Base-by-base conservation (phyloP, 331 rosid species). In the Cydonia oblonga region DNA sequence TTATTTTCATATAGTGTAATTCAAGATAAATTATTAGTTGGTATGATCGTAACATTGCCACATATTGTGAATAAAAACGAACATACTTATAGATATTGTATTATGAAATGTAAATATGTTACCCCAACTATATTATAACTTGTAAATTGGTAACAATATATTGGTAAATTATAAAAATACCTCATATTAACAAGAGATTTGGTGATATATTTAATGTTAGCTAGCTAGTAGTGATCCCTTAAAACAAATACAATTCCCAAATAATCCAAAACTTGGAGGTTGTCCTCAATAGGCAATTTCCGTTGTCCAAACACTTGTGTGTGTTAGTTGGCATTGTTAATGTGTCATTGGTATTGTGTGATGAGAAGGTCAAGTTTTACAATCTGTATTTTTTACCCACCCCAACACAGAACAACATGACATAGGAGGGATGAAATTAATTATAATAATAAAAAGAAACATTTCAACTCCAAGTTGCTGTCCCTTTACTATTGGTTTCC, bases 201-300 rank as follows among this genome's bases (percentile, higher is more conserved):
- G 73, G 72, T 79, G 58, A 54, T 42, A 54, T 56, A 62, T 70
- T 70, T 80, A 9, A 44, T 60, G 33, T 40, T 69, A 25, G 29
- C 62, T 49, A 16, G 54, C 20, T 49, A 49, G 54, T 23, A 58
- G 38, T 40, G 74, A 18, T 69, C 84, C 82, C 57, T 58, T 74
- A 56, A 77, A 80, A 54, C 81, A 80, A 74, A 85, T 26, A n/a
- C 70, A 26, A 22, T 72, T 61, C 19, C 78, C 75, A 70, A 59
- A 74, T 75, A 70, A 64, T 73, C 71, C 78, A 64, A 33, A 77
- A 79, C 73, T 72, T 66, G 24, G 85, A 71, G 66, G 23, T 28
- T 77, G 49, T 70, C 76, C 78, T 78, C 79, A 54, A 14, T 8
- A 8, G 74, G 24, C 78, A 70, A 66, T 69, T 68, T 32, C 64